Percentiles rank a stretch among this genome's conserved stretches.
These are phyloP conservation scores for Boletus rubropictus DNA, from an alignment of 768 basidiomycete species.

Conservation along the genomic window DNA sequence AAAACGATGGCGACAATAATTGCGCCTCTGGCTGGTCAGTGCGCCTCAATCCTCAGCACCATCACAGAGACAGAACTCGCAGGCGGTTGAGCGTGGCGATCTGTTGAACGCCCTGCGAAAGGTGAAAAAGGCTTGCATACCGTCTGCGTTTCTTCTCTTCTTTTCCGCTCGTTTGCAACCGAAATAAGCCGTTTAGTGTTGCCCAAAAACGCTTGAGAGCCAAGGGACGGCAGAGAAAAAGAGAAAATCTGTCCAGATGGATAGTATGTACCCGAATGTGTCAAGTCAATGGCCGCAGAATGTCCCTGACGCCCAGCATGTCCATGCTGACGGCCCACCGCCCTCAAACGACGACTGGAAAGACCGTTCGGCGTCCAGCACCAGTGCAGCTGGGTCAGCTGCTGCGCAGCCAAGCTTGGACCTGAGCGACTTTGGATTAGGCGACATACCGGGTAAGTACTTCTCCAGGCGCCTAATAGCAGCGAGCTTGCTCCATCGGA, in stretches of 20 bases:
- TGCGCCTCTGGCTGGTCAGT: constrained; percentile 27
- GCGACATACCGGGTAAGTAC: constrained; percentile 41
- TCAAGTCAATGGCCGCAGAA: constrained; percentile 38
- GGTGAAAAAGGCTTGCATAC: constrained; percentile 37
- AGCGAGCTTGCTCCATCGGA: not conserved
- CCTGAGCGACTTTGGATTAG: constrained; percentile 40
- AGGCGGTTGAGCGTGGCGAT: constrained; percentile 34
- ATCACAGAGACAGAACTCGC: constrained; percentile 36
- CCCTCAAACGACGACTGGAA: constrained; percentile 37
- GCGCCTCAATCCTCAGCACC: constrained; percentile 35
- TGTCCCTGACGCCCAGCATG: constrained; percentile 31
- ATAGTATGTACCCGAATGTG: constrained; percentile 44
- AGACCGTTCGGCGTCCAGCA: constrained; percentile 28
- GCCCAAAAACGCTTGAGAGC: constrained; percentile 40
- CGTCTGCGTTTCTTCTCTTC: constrained; percentile 34
- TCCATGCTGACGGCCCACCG: constrained; percentile 27
- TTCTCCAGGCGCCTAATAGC: constrained; percentile 27
- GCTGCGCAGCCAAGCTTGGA: constrained; percentile 34
- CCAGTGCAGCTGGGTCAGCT: constrained; percentile 23
- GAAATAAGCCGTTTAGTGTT: constrained; percentile 44
- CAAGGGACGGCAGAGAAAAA: constrained; percentile 35
- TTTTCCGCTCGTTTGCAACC: constrained; percentile 36
- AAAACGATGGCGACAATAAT: constrained; percentile 20
- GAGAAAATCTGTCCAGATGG: constrained; percentile 36
- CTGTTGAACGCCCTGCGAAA: constrained; percentile 33